Percentiles rank a stretch among this genome's conserved stretches.
Conservation (phyloP, 2,329 filamentous ascomycete species). For the Rhynchosporium secalis region DNA sequence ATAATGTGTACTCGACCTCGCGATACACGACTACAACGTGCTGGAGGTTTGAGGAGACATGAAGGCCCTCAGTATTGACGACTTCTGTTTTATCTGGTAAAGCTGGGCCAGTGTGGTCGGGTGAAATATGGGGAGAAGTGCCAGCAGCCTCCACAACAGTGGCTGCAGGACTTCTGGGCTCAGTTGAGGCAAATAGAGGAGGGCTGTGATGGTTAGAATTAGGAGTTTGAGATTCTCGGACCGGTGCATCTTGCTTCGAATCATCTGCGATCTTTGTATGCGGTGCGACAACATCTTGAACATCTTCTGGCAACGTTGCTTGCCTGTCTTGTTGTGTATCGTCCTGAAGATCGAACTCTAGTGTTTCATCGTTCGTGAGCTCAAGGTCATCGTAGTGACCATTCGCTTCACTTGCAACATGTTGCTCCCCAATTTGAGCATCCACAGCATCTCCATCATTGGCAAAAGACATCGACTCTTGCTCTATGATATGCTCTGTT, state of each 20-base stretch:
- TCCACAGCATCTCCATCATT: conserved; percentile 5
- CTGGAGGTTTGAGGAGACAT: conserved; percentile 27
- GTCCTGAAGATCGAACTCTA: conserved; percentile 6
- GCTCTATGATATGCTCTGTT: conserved; percentile 30
- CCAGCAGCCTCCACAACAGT: conserved; percentile 12
- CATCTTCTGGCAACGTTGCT: background rate
- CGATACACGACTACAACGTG: conserved; percentile 56
- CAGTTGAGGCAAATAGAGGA: conserved; percentile 1
- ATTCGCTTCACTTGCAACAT: background rate
- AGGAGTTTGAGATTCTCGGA: conserved; percentile 13
- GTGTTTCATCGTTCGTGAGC: background rate
- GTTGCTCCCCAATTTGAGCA: background rate
- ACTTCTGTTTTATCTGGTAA: background rate
- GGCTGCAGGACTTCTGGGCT: conserved; percentile 21
- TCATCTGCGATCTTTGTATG: conserved; percentile 2
- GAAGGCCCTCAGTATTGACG: background rate
- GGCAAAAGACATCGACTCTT: conserved; percentile 29
- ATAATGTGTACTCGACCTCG: conserved; percentile 56
- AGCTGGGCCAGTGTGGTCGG: background rate
- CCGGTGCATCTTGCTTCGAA: background rate
- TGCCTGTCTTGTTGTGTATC: background rate
- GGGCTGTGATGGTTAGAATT: conserved; percentile 10
- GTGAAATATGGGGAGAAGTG: background rate
- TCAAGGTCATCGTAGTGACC: background rate
- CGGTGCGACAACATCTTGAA: background rate